Conservation (phyloP, 2,329 filamentous ascomycete species). For the Pseudocercospora crystallina region DNA sequence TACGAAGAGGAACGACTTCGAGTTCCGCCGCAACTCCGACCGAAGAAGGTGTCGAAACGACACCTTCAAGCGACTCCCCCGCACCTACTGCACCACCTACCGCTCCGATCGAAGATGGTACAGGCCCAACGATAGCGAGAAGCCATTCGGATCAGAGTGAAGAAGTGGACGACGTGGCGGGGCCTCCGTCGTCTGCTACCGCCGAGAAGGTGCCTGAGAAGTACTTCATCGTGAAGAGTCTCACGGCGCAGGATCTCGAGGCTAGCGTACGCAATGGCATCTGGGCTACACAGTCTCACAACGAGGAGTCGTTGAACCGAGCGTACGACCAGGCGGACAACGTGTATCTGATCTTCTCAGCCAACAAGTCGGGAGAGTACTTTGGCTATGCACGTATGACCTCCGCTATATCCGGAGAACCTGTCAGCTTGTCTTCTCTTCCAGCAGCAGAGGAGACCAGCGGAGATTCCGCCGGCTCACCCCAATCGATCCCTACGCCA, state of each 20-base stretch:
- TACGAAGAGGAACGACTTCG: conserved; percentile 55
- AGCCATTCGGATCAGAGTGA: conserved; percentile 17
- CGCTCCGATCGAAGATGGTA: conserved; percentile 4
- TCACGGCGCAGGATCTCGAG: conserved; percentile 87
- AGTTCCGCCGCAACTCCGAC: conserved; percentile 14
- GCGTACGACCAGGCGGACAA: conserved; percentile 80
- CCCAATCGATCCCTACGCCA: conserved; percentile 76
- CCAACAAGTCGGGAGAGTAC: conserved; percentile 96
- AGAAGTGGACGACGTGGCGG: background rate
- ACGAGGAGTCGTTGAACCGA: conserved; percentile 77
- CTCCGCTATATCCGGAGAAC: conserved; percentile 76
- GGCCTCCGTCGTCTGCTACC: conserved; percentile 3
- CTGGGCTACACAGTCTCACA: conserved; percentile 94
- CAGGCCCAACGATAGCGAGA: conserved; percentile 26
- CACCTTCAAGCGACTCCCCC: conserved; percentile 13
- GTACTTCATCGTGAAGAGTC: conserved; percentile 90
- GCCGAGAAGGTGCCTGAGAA: conserved; percentile 61
- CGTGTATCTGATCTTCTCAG: conserved; percentile 91
- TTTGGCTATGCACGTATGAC: conserved; percentile 92
- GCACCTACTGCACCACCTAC: conserved; percentile 1
- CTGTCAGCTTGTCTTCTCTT: conserved; percentile 22
- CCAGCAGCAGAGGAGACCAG: conserved; percentile 17
- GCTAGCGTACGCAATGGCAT: conserved; percentile 82
- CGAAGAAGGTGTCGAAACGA: conserved; percentile 21
- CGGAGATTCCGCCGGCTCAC: conserved; percentile 55